Percentiles rank a stretch among this genome's conserved stretches.
Evolutionary conservation across 495 filamentous ascomycete species (phyloP).

Genomic region (Aspergillus kassunensis): DNA sequence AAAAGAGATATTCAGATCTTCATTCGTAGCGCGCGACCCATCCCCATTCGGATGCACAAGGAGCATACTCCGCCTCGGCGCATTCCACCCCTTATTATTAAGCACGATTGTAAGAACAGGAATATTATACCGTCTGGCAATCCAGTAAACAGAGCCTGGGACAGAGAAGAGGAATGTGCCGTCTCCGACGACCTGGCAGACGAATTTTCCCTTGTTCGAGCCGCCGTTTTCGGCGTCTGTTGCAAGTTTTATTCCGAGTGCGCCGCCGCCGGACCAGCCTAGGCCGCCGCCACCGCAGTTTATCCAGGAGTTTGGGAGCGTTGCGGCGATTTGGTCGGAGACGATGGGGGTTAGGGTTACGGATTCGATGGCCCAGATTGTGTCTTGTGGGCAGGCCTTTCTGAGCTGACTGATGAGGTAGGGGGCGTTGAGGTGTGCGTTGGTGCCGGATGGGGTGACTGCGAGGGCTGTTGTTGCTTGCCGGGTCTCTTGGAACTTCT

Average conservation of each 20-base stretch:
- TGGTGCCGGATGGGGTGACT: slow-evolving; percentile 44
- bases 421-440: slow-evolving; percentile 65
- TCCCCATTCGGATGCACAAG: slow-evolving; percentile 82
- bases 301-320: slow-evolving; percentile 76
- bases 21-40: slow-evolving; percentile 71
- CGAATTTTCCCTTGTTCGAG: slow-evolving; percentile 71
- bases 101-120: slow-evolving; percentile 87
- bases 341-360: slow-evolving; percentile 80
- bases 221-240: slow-evolving; percentile 56
- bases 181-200: slow-evolving; percentile 90
- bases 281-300: slow-evolving; percentile 94
- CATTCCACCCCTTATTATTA: slow-evolving; percentile 96
- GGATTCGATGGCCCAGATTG: slow-evolving; percentile 83
- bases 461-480: slow-evolving; percentile 54
- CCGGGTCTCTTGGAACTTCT: slow-evolving; percentile 57
- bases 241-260: slow-evolving; percentile 85
- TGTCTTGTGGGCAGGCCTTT: slow-evolving; percentile 63
- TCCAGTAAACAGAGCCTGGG: slow-evolving; percentile 91
- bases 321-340: slow-evolving; percentile 75
- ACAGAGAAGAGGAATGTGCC: slow-evolving; percentile 89
- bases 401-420: slow-evolving; percentile 66
- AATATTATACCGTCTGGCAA: slow-evolving; percentile 77
- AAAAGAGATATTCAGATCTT: slow-evolving; percentile 88
- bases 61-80: slow-evolving; percentile 68
- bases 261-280: slow-evolving; percentile 91